Conservation (phyloP, 2,329 filamentous ascomycete species). For the Ceratocystis lukuohia region DNA sequence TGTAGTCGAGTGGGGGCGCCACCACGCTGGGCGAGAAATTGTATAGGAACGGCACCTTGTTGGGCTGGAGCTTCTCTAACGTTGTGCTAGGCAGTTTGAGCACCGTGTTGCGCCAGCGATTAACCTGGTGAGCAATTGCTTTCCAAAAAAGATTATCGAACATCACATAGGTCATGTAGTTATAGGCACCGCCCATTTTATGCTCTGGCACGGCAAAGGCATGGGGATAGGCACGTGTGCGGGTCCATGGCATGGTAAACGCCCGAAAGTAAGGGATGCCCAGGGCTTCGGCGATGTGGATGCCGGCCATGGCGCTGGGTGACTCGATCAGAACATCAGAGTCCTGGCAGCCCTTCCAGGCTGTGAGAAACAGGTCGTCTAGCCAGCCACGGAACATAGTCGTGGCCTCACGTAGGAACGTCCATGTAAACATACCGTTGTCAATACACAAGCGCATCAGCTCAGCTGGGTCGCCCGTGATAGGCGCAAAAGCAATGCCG, state of each 20-base stretch:
- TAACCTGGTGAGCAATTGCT: constrained; percentile 79
- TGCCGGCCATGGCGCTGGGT: constrained; percentile 91
- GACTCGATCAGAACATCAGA: constrained; percentile 88
- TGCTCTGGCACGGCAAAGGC: constrained; percentile 86
- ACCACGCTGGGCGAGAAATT: constrained; percentile 93
- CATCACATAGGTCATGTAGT: constrained; percentile 88
- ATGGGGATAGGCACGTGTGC: constrained; percentile 88
- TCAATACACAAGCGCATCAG: constrained; percentile 94
- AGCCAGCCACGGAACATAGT: constrained; percentile 88
- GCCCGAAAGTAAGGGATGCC: constrained; percentile 91
- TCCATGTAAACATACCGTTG: constrained; percentile 90
- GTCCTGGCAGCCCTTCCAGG: constrained; percentile 72
- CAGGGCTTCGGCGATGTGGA: constrained; percentile 90
- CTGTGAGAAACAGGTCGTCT: constrained; percentile 68
- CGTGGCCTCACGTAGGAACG: constrained; percentile 79
- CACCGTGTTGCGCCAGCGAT: constrained; percentile 75
- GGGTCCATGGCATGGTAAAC: constrained; percentile 98
- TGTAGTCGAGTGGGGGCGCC: constrained; percentile 86
- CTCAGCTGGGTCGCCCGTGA: constrained; percentile 84
- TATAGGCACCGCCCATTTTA: constrained; percentile 92
- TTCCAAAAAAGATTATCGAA: constrained; percentile 98
- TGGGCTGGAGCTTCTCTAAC: constrained; percentile 82
- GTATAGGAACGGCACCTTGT: constrained; percentile 96
- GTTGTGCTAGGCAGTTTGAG: constrained; percentile 68
- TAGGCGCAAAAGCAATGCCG: constrained; percentile 79